Evolutionary conservation across 345 rosid genomes (phyloP), one percentile per base, ranked within the genome.

Genomic region (Gossypioides kirkii): DNA sequence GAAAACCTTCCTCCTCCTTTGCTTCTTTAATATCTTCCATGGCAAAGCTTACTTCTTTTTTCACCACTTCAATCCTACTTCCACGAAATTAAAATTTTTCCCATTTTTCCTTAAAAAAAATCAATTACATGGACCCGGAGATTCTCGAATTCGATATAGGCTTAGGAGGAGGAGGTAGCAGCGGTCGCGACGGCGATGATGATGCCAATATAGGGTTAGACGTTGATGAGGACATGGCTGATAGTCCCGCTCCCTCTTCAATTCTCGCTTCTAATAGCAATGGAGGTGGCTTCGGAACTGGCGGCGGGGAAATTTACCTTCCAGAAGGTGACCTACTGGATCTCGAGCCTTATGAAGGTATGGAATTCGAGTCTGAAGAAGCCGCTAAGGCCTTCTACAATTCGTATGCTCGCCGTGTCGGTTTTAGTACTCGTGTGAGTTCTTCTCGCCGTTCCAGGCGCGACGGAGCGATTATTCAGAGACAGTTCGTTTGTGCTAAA

Each of bases 291-390:
- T 28, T 46, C 38, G 77, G 69, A 16, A 16, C 46, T n/a, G 74
- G 59, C 3, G 42, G 76, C 61, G 75, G 81, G 11, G 84, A 18
- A 32, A 75, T 74, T 75, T 79, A 74, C 79, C 78, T 79, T 13
- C 83, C 83, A n/a, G 81, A 81, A 25, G 75, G 73, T 20, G 82
- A 86, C 74, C 79, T 84, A 13, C 41, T 73, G 65, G 87, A 86
- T 74, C 88, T 87, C 10, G 91, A 87, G 79, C 89, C 91, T 7
- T 87, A 74, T n/a, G 91, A 85, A 65, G 89, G 91, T 68, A 82
- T 85, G 77, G 91, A 87, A 45, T 87, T 87, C 22, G 89, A 87
- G 78, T 87, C 91, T 20, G 91, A 87, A 71, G 91, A 85, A 81
- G 85, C 89, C 74, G 87, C 89, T 61, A 87, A 87, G 69, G 86